phyloP scores from a whole-genome alignment of 1,284 basidiomycete species.

The Butyriboletus appendiculatus region DNA sequence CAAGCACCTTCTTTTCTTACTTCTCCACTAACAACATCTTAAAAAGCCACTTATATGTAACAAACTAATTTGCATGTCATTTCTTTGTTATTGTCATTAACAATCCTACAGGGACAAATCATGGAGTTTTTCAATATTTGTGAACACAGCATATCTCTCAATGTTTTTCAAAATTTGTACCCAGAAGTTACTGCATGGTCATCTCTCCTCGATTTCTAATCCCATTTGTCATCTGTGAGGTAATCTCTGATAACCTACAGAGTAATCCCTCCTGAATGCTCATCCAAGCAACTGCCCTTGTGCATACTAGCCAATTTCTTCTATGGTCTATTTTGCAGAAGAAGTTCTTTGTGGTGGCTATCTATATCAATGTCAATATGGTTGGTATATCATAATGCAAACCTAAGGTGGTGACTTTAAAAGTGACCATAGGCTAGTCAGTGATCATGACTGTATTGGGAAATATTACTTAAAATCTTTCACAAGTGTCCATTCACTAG shows the following conservation, averaged over 20 bases:
- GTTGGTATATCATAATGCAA: slow-evolving; percentile 6
- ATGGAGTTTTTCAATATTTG: slow-evolving; percentile 5
- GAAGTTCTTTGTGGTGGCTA: not conserved
- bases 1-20: no score
- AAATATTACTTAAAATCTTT: not conserved
- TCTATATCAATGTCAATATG: not conserved
- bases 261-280: not conserved
- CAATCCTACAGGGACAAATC: not conserved
- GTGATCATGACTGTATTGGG: not conserved
- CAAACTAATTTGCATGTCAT: no score
- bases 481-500: slow-evolving; percentile 3
- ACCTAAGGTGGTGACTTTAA: no score
- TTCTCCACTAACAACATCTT: no score
- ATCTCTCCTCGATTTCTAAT: not conserved
- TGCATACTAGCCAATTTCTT: not conserved
- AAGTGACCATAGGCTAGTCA: not conserved
- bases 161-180: not conserved
- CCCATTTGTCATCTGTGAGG: slow-evolving; percentile 4
- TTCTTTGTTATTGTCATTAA: not conserved
- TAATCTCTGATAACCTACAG: not conserved
- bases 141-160: not conserved
- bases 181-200: slow-evolving; percentile 4
- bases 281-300: not conserved
- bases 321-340: not conserved
- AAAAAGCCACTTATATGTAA: no score